Evolutionary conservation across 1,284 basidiomycete genomes (phyloP), one percentile per base, ranked within the genome.

Genomic region (Dichomitus squalens): DNA sequence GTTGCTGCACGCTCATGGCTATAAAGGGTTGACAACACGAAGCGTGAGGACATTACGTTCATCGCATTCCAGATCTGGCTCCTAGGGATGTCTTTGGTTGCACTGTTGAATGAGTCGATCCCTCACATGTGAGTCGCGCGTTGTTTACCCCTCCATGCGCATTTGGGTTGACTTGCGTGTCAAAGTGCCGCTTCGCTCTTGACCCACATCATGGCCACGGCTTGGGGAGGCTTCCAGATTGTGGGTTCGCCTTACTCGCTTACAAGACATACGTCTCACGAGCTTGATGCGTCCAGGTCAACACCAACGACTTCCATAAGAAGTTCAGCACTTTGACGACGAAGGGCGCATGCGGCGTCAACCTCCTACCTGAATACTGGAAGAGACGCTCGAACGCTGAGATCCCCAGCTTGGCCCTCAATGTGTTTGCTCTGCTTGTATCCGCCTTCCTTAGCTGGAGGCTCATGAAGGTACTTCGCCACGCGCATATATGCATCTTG

Each of bases 1-100:
- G 23, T 7, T 4, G 7, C 12, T 20, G 25, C 6, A 33, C 18
- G 3, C 33, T 44, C 7, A 44, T 41, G 7, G 8, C 4, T 23
- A 52, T 59, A 20, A 59, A 91, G 89, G 31, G 77, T 92, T 51
- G 75, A 76, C 53, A 82, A 90, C 67, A 90, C 88, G 20, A 83
- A 89, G 67, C 85, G 90, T 23, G 89, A 92, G 68, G 90, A 92
- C 66, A 73, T 90, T 58, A 80, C 86, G 14, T 91, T 92, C 70
- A 85, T 92, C 49, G 79, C 79, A 9, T 93, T 92, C 75, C 88
- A 92, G 64, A 74, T 90, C 55, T 92, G 90, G 90, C 83, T 91
- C 1, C 74, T 92, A 21, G 88, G 87, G 35, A 88, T 92, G 85
- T 91, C 89, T 4, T 64, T 88, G 38, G 86, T 90, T 44, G 90